Evolutionary conservation across 2,329 filamentous ascomycete species (phyloP).

Genomic region (Colletotrichum musae): DNA sequence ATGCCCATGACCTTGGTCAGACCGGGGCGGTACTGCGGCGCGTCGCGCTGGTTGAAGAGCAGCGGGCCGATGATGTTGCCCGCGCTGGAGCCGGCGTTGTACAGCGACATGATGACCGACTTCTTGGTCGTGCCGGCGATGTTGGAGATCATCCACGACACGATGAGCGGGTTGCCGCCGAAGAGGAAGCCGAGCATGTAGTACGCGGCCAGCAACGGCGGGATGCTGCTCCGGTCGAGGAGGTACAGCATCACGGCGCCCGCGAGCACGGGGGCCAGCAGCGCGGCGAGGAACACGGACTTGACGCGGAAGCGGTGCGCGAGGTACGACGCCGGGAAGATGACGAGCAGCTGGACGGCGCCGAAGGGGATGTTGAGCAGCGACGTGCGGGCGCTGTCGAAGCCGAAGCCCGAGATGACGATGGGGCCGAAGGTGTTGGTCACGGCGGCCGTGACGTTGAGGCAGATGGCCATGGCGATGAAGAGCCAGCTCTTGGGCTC

Average conservation of each 20-base stretch:
- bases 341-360: constrained; percentile 71
- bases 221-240: constrained; percentile 56
- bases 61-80: constrained; percentile 79
- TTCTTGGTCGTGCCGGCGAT: constrained; percentile 79
- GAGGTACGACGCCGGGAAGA: constrained; percentile 71
- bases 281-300: constrained; percentile 64
- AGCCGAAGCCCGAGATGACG: constrained; percentile 73
- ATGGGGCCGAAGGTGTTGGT: constrained; percentile 76
- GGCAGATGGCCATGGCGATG: constrained; percentile 70
- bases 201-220: constrained; percentile 70
- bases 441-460: constrained; percentile 76
- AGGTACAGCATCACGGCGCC: constrained; percentile 72
- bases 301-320: constrained; percentile 72
- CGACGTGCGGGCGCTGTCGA: constrained; percentile 69
- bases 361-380: constrained; percentile 79
- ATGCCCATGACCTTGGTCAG: constrained; percentile 69
- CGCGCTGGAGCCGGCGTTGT: constrained; percentile 72
- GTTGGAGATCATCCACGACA: constrained; percentile 79
- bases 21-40: constrained; percentile 71
- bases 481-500: constrained; percentile 72
- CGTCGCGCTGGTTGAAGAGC: constrained; percentile 71
- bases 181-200: constrained; percentile 78
- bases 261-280: constrained; percentile 72
- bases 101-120: constrained; percentile 74
- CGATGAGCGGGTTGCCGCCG: constrained; percentile 75